Evolutionary conservation across 1,139 yeast genomes (phyloP), one percentile per base, ranked within the genome.

Genomic region (Yamadazyma oceani): DNA sequence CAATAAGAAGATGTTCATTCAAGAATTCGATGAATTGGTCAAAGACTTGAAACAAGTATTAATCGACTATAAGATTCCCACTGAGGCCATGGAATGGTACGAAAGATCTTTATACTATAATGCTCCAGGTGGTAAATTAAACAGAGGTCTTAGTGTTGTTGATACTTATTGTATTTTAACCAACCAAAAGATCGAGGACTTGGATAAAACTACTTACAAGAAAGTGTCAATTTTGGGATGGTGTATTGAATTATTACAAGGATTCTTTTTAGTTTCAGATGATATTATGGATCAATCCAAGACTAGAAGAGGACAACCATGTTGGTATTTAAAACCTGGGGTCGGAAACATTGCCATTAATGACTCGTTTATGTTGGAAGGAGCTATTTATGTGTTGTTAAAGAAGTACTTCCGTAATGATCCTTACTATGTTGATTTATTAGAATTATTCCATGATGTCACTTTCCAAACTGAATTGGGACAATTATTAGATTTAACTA

Each of bases 391-490:
- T 67, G 73, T 87, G 46, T 69, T 94, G 50, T 77, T 94, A 62
- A 92, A 89, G 74, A 87, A 83, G 58, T 85, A 92, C 64, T 94
- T 92, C 81, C 82, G 80, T 55, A 57, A 71, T 37, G 96, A 90
- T 49, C 40, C 78, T 7, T 92, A 87, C 70, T 94, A 94, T 57
- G 87, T 88, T 41, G 96, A 92, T 56, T 74, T 94, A 49, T 66
- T 94, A 51, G 99, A 94, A 63, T 75, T 92, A 54, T 89, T 90
- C 81, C 95, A 85, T 57, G 92, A 85, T 61, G 94, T 88, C 42
- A 92, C 98, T 27, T 89, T 92, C 80, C 95, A 89, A 69, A 94
- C 99, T 15, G 98, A 94, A 66, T 75, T 90, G 57, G 99, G 99
- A 50, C 99, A 94, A 69, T 77, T 92, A 57, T 71, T 92, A 51